Conservation (phyloP, 1,139 yeast species). For the Meyerozyma athensensis region DNA sequence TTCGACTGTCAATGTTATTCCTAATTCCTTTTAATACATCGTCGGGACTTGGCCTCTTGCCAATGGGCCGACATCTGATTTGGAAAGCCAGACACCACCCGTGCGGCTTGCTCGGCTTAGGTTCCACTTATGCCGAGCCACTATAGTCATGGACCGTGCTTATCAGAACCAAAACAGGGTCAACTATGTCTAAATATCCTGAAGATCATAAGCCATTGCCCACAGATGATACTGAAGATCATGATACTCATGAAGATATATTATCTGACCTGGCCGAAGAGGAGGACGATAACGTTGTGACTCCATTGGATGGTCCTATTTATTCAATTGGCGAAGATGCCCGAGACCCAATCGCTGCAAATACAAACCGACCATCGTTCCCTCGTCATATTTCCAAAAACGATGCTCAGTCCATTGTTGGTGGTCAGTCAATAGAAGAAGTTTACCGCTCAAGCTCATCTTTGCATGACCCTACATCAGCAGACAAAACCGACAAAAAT, state of each 20-base stretch:
- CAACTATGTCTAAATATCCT: background rate
- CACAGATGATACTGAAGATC: no score
- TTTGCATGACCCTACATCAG: slow-evolving; percentile 2
- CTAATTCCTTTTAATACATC: no score
- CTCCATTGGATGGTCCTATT: background rate
- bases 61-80: no score
- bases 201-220: no score
- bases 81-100: no score
- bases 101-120: no score
- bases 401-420: slow-evolving; percentile 39
- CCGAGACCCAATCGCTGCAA: no score
- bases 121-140: no score
- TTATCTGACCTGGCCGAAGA: background rate
- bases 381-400: slow-evolving; percentile 16
- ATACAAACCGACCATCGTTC: background rate
- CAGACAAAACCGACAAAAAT: slow-evolving; percentile 2
- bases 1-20: no score
- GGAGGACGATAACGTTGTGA: background rate
- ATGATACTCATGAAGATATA: background rate
- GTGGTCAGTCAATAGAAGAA: slow-evolving; percentile 27
- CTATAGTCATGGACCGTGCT: no score
- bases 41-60: no score
- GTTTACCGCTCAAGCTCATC: slow-evolving; percentile 7
- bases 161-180: no score
- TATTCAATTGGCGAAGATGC: background rate